Base-by-base conservation (phyloP, 257 asterid species). In the Nicotiana tomentosiformis region DNA sequence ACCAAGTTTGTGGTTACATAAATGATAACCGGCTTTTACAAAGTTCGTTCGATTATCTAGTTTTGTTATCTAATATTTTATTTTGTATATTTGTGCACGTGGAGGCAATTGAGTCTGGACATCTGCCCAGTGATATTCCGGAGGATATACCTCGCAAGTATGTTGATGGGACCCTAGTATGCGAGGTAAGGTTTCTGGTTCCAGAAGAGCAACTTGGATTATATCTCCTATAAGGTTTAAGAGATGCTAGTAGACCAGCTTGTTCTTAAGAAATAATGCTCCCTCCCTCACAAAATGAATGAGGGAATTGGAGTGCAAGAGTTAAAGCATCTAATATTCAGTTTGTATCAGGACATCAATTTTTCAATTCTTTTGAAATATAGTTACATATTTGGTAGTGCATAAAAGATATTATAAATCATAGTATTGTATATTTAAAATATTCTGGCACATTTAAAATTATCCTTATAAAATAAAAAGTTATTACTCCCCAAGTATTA, bases 21-120 rank as follows among this genome's bases (percentile, higher is more conserved):
- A 37, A 76, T 76, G 46, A 51, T 26, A 51, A 76, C 43, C 62
- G 14, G 43, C 16, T 51, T 16, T 7, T 26, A 29, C 46, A 76
- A 60, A 76, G 68, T 76, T 65, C 76, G 32, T 58, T 35, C 35
- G 29, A 30, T 76, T 69, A 32, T 53, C 58, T 51, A 1, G 55
- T 18, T 20, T 18, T 33, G 7, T 57, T 66, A 51, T 35, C 35
- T 61, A 10, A 43, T 74, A 51, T 80, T 33, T 20, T 76, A 17
- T 51, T 74, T 76, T 58, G 9, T 58, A 18, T 35, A 76, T 66
- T 79, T 88, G 30, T 84, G 33, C 72, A 39, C 37, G 81, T 79
- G 85, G 82, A 96, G 99, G 99, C 99, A 83, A 89, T 96, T 87
- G 98, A 96, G 90, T 91, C 96, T 74, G 99, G 99, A 65, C 90